These are phyloP conservation scores for Paramecium sexaurelia DNA, from an alignment of 73 alveolate species.

Conservation along the genomic window DNA sequence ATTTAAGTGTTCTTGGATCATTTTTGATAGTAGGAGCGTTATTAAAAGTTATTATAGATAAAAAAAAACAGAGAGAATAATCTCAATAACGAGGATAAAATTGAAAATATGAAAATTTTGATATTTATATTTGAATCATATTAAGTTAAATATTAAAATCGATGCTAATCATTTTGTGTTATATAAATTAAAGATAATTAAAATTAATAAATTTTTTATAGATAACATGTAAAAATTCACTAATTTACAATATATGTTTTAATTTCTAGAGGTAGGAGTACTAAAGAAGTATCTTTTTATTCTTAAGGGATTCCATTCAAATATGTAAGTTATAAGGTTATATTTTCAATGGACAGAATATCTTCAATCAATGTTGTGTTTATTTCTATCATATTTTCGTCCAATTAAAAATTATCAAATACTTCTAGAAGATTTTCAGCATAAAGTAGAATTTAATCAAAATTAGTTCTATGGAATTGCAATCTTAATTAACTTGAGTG, in stretches of 20 bases:
- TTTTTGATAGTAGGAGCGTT: background rate
- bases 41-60: background rate
- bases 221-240: background rate
- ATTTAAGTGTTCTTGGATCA: background rate
- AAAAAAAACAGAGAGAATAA: background rate
- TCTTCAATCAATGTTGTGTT: background rate
- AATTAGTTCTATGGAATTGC: background rate
- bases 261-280: background rate
- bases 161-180: too few species aligned
- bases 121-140: too few species aligned
- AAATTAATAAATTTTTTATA: background rate
- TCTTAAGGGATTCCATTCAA: background rate
- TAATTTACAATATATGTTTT: background rate
- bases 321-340: background rate
- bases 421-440: background rate
- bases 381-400: background rate
- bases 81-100: background rate
- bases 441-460: background rate
- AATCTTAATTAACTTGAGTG: background rate
- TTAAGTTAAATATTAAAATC: too few species aligned
- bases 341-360: background rate
- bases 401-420: background rate
- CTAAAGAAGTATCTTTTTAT: background rate
- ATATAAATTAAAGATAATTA: too few species aligned
- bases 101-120: background rate